Evolutionary conservation across 495 filamentous ascomycete genomes (phyloP).

Genomic region (Polyplosphaeria fusca): DNA sequence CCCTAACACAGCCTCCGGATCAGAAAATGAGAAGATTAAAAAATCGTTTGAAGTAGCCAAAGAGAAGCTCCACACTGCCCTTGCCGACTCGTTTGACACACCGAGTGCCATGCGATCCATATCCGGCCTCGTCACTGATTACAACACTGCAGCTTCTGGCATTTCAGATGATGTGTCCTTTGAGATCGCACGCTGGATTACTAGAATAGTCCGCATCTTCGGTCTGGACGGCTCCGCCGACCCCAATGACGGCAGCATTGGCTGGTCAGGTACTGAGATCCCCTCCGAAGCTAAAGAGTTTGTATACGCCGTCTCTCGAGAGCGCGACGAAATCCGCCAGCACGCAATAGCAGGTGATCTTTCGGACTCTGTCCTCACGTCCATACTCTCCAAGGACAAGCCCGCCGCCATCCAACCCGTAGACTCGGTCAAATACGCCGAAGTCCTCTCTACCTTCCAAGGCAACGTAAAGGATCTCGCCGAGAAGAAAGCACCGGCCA

Average conservation of each 20-base stretch:
- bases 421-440: slow-evolving; percentile 32
- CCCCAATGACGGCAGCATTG: slow-evolving; percentile 60
- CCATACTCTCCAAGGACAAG: slow-evolving; percentile 23
- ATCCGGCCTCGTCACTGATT: slow-evolving; percentile 67
- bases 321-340: slow-evolving; percentile 41
- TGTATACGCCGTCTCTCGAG: slow-evolving; percentile 36
- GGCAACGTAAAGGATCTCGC: slow-evolving; percentile 32
- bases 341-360: slow-evolving; percentile 34
- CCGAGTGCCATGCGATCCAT: slow-evolving; percentile 70
- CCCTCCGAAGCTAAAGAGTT: slow-evolving; percentile 46
- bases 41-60: slow-evolving; percentile 61
- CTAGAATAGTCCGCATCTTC: slow-evolving; percentile 76
- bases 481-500: slow-evolving; percentile 34
- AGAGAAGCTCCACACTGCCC: slow-evolving; percentile 58
- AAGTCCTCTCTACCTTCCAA: slow-evolving; percentile 40
- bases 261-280: slow-evolving; percentile 75
- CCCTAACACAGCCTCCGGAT: slow-evolving; percentile 12
- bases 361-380: slow-evolving; percentile 13
- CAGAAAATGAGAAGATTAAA: slow-evolving; percentile 34
- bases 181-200: slow-evolving; percentile 72
- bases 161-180: slow-evolving; percentile 33
- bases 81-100: slow-evolving; percentile 90
- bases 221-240: slow-evolving; percentile 70
- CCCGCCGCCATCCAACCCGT: slow-evolving; percentile 18
- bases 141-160: slow-evolving; percentile 55